These are phyloP conservation scores for Colletotrichum godetiae DNA, from an alignment of 2,329 filamentous ascomycete genomes.

Conservation along the genomic window DNA sequence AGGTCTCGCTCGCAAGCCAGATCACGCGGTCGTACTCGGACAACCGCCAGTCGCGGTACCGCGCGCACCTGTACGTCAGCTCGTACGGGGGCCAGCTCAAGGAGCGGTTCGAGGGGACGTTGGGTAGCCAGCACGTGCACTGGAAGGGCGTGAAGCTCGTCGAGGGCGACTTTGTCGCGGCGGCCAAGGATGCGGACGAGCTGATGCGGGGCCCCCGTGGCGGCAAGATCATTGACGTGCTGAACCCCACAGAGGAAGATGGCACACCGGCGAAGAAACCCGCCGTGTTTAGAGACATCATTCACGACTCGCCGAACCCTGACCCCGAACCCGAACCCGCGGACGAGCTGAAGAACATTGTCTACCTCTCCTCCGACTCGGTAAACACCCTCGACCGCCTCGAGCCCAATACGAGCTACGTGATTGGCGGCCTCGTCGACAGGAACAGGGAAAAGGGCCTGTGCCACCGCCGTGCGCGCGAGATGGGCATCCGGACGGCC, in stretches of 20 bases:
- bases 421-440: constrained; percentile 94
- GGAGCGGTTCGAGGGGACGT: constrained; percentile 81
- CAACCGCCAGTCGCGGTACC: constrained; percentile 76
- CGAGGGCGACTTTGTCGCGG: constrained; percentile 78
- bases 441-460: constrained; percentile 96
- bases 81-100: constrained; percentile 82
- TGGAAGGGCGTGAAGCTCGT: constrained; percentile 86
- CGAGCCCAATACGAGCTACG: constrained; percentile 89
- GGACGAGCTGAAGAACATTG: constrained; percentile 60
- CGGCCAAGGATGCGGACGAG: constrained; percentile 72
- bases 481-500: constrained; percentile 84
- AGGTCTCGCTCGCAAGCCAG: constrained; percentile 84
- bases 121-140: constrained; percentile 76
- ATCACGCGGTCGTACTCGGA: constrained; percentile 91
- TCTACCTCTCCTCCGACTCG: constrained; percentile 95
- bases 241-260: constrained; percentile 54
- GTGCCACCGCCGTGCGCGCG: constrained; percentile 84
- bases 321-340: constrained; percentile 44
- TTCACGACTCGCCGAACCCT: constrained; percentile 47
- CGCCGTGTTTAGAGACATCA: constrained; percentile 46
- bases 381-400: constrained; percentile 84
- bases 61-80: constrained; percentile 79
- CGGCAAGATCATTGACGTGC: constrained; percentile 69
- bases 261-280: constrained; percentile 37
- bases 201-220: constrained; percentile 71